A percentile compares a stretch with the other conserved stretches of the same genome.
These are phyloP conservation scores for Psilocybe subaeruginosa DNA, from an alignment of 768 basidiomycete species.

Conservation along the genomic window DNA sequence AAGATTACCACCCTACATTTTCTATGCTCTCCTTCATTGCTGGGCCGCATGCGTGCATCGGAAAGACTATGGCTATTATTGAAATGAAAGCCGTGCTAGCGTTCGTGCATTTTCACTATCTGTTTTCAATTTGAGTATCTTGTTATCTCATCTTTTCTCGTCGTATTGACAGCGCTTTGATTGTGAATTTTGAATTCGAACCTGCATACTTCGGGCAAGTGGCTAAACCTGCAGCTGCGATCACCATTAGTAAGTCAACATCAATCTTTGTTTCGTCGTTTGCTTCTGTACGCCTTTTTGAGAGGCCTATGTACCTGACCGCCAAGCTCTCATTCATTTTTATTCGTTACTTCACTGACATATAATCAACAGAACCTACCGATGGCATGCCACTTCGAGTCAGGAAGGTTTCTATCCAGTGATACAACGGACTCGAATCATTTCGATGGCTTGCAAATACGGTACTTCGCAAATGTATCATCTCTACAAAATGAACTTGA, in stretches of 20 bases:
- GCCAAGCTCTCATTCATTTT: not conserved
- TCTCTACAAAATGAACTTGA: too few species aligned
- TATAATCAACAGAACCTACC: conserved; percentile 32
- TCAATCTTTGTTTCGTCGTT: not conserved
- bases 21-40: conserved; percentile 20
- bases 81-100: conserved; percentile 50
- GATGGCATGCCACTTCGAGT: conserved; percentile 37
- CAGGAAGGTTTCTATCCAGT: not conserved
- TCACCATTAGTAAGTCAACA: conserved; percentile 47
- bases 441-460: not conserved
- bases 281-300: not conserved
- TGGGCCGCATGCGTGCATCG: conserved; percentile 37
- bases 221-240: conserved; percentile 42
- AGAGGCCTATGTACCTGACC: not conserved
- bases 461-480: not conserved
- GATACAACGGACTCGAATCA: not conserved
- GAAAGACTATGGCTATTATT: conserved; percentile 43
- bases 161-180: conserved; percentile 31
- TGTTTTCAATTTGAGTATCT: not conserved
- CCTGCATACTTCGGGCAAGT: conserved; percentile 43
- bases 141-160: not conserved
- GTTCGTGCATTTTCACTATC: conserved; percentile 15
- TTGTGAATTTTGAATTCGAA: conserved; percentile 47
- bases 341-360: not conserved
- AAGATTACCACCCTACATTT: conserved; percentile 31